These are phyloP conservation scores for Pseudogymnoascus sp. DNA, from an alignment of 2,329 filamentous ascomycete genomes.

Conservation along the genomic window DNA sequence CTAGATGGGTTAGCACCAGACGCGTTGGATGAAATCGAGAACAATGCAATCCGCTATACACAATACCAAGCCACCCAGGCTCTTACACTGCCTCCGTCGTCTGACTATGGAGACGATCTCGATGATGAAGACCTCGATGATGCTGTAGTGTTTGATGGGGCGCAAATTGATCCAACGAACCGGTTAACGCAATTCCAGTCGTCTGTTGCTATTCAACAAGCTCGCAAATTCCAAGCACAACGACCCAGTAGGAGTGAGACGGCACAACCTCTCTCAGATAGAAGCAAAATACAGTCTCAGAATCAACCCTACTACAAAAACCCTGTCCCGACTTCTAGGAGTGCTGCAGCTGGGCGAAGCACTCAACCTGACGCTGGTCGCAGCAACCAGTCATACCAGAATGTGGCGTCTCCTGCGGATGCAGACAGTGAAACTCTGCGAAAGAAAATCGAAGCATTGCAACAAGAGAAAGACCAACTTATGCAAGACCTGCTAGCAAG, in stretches of 20 bases:
- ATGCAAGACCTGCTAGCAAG: slow-evolving; percentile 54
- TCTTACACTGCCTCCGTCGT: slow-evolving; percentile 23
- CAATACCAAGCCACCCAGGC: slow-evolving; percentile 23
- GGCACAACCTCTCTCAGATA: slow-evolving; percentile 1
- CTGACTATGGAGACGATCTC: slow-evolving; percentile 32
- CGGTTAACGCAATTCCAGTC: slow-evolving; percentile 3
- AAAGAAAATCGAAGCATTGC: slow-evolving; percentile 18
- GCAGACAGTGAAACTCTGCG: background rate
- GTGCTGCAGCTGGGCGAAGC: background rate
- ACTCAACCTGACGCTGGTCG: background rate
- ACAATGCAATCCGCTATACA: slow-evolving; percentile 54
- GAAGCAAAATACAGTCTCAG: background rate
- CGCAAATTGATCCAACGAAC: background rate
- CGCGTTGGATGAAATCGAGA: slow-evolving; percentile 54
- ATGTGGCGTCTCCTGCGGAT: background rate
- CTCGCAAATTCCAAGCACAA: slow-evolving; percentile 10
- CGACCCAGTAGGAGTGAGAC: background rate
- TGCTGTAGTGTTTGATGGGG: slow-evolving; percentile 41
- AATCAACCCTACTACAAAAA: background rate
- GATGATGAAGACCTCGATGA: slow-evolving; percentile 42
- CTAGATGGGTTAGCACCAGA: slow-evolving; percentile 53
- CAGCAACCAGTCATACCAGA: slow-evolving; percentile 9
- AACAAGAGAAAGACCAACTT: slow-evolving; percentile 48
- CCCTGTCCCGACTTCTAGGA: background rate
- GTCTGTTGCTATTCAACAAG: slow-evolving; percentile 1